Conservation (phyloP, 164 flowering plant genomes). For the Paratinospora sagittata region DNA sequence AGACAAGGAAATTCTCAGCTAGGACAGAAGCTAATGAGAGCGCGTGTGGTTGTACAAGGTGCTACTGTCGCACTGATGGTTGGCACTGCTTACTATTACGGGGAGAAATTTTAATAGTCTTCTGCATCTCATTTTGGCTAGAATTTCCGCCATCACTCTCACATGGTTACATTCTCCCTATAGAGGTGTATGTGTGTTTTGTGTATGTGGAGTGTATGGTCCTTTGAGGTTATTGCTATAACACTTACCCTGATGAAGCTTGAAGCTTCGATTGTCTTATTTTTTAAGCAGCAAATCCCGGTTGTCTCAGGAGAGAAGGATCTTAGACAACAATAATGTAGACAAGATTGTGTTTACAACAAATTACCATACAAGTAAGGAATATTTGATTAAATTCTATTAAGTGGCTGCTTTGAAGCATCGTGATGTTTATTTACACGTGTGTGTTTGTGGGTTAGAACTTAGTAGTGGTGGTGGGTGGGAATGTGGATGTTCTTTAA, state of each 20-base stretch:
- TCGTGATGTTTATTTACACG: background rate
- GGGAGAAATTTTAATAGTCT: slow-evolving; percentile 26
- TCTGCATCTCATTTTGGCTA: background rate
- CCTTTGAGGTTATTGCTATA: background rate
- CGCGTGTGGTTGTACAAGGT: slow-evolving; percentile 89
- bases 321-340: background rate
- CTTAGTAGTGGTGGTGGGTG: background rate
- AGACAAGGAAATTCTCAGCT: slow-evolving; percentile 77
- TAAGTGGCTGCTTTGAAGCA: background rate
- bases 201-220: background rate
- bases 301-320: background rate
- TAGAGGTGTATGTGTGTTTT: background rate
- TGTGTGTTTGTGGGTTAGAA: background rate
- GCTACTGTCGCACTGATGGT: slow-evolving; percentile 92
- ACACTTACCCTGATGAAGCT: background rate
- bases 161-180: background rate
- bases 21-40: slow-evolving; percentile 92
- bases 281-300: background rate
- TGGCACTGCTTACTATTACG: slow-evolving; percentile 80
- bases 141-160: background rate
- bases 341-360: background rate
- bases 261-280: background rate
- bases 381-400: background rate
- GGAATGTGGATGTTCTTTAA: background rate
- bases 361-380: background rate